Base-by-base conservation (phyloP, 2,329 filamentous ascomycete genomes). In the Exophiala spinifera region DNA sequence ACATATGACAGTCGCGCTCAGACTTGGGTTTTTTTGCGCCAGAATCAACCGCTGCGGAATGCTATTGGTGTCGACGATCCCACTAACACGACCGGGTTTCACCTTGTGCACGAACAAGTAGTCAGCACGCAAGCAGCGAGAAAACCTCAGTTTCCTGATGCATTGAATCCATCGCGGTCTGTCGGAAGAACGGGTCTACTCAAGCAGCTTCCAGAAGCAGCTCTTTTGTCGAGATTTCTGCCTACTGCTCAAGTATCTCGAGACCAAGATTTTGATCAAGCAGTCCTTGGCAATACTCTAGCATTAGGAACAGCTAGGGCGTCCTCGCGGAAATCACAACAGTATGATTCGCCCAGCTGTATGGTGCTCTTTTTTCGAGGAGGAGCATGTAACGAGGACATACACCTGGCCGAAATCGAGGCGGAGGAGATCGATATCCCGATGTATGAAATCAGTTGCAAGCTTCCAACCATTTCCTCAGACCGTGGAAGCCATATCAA, bases 1-100 rank as follows among this genome's bases (percentile, higher is more conserved):
- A 55, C 44, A 17, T 63, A 62, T 31, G 51, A 62, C 51, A 49
- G 51, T 10, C 23, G 37, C 19, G 46, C 23, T 17, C 49, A 60
- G 23, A 37, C 28, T 21, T 63, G 61, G 61, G 49, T 20, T 4
- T 63, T 63, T 31, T 46, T 59, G 20, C 59, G 59, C 13, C 49
- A 49, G 33, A 37, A 37, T 23, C 40, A 43, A 14, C 15, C 15
- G 11, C 36, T 13, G 33, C n/a, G 5, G 1, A 23, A 21, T 15
- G 17, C 21, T 14, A 15, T 23, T n/a, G 25, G 42, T 31, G 7
- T 25, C 20, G 5, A 3, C 4, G 20, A 20, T 11, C 14, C 3
- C 11, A 17, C 31, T n/a, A 49, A 19, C 19, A 25, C n/a, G 25
- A 21, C 44, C 48, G 19, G 6, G 23, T 53, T 54, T 21, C 17